Base-by-base conservation (phyloP, 2,329 filamentous ascomycete genomes). In the Hypoxylon sp. region DNA sequence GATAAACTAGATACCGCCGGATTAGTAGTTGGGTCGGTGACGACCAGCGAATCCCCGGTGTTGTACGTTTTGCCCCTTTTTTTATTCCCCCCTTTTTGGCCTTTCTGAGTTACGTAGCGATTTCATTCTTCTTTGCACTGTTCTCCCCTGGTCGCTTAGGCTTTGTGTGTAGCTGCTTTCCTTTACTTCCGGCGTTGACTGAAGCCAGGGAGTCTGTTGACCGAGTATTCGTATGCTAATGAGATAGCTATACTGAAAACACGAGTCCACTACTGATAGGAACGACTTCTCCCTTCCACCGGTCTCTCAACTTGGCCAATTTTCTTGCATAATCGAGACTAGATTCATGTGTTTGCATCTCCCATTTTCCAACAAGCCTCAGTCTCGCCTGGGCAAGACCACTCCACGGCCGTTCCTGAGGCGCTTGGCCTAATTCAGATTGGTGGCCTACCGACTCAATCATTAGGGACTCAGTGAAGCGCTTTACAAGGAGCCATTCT, bases 31-130 rank as follows among this genome's bases (percentile, higher is more conserved):
- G 37, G 37, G 37, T 41, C 37, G 37, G 37, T 41, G 37, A 41
- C 37, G 37, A 41, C 37, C 43, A 47, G 43, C 43, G 43, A 47
- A 47, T 47, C 21, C 43, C 43, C 11, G 43, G 43, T 47, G 43
- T 47, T 47, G 43, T 47, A 47, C 25, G 43, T 47, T 47, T 47
- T 47, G n/a, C 37, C 6, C 12, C 1, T 5, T 25, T 25, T 25
- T 7, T 25, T 45, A 8, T 23, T 21, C n/a, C 2, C 23, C 16
- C 23, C 23, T 47, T 47, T 47, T 27, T 27, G 6, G 39, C 39
- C 11, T 19, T 27, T n/a, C 11, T 27, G 1, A 7, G 5, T n/a
- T 39, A 16, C 34, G n/a, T n/a, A 16, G 34, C 14, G 7, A n/a
- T 39, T n/a, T 39, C 5, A 14, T 39, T n/a, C 27, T 29, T 29